Conservation (phyloP, 2,329 filamentous ascomycete species). For the Cercospora sp. region DNA sequence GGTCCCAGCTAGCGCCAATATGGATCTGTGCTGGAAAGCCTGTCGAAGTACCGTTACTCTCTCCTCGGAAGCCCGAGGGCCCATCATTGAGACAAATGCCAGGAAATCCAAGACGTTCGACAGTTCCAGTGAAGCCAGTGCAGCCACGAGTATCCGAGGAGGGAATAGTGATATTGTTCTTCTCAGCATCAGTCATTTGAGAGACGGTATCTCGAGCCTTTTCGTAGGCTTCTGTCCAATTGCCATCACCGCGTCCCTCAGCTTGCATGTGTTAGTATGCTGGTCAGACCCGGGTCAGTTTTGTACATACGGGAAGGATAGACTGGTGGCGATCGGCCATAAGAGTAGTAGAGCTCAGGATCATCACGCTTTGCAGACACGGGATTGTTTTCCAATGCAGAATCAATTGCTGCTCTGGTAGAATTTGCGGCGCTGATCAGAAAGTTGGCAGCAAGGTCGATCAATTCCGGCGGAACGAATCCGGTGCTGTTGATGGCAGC, state of each 20-base stretch:
- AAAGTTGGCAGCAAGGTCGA: constrained; percentile 18
- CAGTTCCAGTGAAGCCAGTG: constrained; percentile 56
- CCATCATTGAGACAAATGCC: constrained; percentile 46
- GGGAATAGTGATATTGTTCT: constrained; percentile 43
- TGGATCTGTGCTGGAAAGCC: constrained; percentile 42
- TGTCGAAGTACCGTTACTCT: constrained; percentile 56
- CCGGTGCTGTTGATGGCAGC: constrained; percentile 18
- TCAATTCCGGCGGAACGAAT: constrained; percentile 18
- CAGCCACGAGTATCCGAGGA: constrained; percentile 32
- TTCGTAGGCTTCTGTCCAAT: constrained; percentile 44
- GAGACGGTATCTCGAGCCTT: constrained; percentile 43
- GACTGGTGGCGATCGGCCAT: constrained; percentile 35
- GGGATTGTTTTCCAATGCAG: constrained; percentile 15
- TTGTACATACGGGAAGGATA: constrained; percentile 32
- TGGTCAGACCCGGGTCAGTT: background rate
- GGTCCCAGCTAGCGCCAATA: constrained; percentile 43
- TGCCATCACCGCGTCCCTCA: constrained; percentile 26
- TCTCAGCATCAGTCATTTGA: constrained; percentile 42
- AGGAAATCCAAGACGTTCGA: constrained; percentile 42
- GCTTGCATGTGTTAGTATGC: constrained; percentile 15
- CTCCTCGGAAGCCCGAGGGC: constrained; percentile 39
- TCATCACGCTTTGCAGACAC: constrained; percentile 21
- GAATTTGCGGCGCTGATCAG: constrained; percentile 19
- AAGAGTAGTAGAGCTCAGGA: constrained; percentile 34
- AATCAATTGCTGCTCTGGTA: constrained; percentile 13